Conservation (phyloP, 805 yeast genomes). For the Kodamaea restingae region DNA sequence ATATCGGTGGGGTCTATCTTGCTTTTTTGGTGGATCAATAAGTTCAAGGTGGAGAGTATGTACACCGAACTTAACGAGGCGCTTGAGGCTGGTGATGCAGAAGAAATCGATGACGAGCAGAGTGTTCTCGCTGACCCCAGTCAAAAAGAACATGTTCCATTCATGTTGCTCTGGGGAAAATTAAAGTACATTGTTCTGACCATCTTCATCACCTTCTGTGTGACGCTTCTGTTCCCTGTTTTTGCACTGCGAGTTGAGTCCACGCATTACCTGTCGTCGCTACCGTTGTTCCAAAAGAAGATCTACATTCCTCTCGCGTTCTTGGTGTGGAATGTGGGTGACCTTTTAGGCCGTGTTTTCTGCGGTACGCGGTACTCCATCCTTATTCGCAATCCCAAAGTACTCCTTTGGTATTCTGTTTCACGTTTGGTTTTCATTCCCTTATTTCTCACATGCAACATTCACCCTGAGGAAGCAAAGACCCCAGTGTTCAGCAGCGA, state of each 20-base stretch:
- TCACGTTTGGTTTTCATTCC: constrained; percentile 63
- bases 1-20: constrained; percentile 42
- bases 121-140: constrained; percentile 5
- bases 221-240: constrained; percentile 81
- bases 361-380: constrained; percentile 47
- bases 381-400: constrained; percentile 38
- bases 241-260: constrained; percentile 74
- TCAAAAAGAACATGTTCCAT: constrained; percentile 49
- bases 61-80: constrained; percentile 5
- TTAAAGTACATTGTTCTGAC: constrained; percentile 62
- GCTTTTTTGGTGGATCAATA: constrained; percentile 33
- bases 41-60: constrained; percentile 19
- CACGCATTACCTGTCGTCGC: constrained; percentile 24
- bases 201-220: constrained; percentile 67
- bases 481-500: constrained; percentile 53
- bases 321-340: constrained; percentile 87
- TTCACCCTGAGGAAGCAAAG: constrained; percentile 36
- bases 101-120: constrained; percentile 1
- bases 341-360: constrained; percentile 67
- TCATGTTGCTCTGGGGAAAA: constrained; percentile 55
- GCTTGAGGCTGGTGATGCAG: not conserved
- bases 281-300: constrained; percentile 43
- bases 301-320: constrained; percentile 70
- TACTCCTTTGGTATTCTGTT: constrained; percentile 52
- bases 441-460: constrained; percentile 64